Conservation (phyloP, 139 green algal genomes). For the Chlamydomonas sp. region DNA sequence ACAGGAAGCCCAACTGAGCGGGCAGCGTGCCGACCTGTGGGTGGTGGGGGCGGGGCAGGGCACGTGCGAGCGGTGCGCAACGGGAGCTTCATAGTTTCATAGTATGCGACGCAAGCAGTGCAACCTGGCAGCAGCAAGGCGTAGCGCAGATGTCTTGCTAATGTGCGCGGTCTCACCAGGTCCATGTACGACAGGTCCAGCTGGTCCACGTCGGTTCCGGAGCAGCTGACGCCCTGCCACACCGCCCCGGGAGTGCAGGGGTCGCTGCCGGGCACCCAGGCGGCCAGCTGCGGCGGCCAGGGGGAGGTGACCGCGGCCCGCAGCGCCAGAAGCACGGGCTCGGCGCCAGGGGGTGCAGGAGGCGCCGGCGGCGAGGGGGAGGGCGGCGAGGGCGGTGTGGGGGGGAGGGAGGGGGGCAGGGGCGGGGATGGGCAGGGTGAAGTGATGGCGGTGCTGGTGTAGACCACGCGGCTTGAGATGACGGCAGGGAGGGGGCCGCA, state of each 20-base stretch:
- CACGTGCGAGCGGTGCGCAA: too few species aligned
- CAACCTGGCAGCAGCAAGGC: neutral
- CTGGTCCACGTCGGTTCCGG: neutral
- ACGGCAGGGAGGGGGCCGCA: neutral
- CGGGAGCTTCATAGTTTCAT: neutral
- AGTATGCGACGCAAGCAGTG: neutral
- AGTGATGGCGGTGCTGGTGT: neutral
- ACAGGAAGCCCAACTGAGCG: neutral
- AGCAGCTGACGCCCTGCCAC: conserved; percentile 4
- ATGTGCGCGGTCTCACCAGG: neutral
- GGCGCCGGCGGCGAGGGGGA: neutral
- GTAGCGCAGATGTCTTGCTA: neutral
- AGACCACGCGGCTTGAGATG: neutral
- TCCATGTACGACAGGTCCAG: neutral
- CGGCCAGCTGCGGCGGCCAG: neutral
- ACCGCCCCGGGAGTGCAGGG: neutral
- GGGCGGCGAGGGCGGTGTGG: neutral
- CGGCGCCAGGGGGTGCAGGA: neutral
- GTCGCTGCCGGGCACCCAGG: conserved; percentile 1
- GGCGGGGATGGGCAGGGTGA: conserved; percentile 15
- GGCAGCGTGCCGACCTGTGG: conserved; percentile 34
- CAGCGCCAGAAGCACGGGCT: neutral
- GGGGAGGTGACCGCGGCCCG: neutral
- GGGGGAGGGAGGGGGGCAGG: neutral
- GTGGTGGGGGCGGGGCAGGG: too few species aligned